A percentile compares a stretch with the other conserved stretches of the same genome.
Evolutionary conservation across 2,329 filamentous ascomycete species (phyloP).

Genomic region (Pseudogymnoascus sp.): DNA sequence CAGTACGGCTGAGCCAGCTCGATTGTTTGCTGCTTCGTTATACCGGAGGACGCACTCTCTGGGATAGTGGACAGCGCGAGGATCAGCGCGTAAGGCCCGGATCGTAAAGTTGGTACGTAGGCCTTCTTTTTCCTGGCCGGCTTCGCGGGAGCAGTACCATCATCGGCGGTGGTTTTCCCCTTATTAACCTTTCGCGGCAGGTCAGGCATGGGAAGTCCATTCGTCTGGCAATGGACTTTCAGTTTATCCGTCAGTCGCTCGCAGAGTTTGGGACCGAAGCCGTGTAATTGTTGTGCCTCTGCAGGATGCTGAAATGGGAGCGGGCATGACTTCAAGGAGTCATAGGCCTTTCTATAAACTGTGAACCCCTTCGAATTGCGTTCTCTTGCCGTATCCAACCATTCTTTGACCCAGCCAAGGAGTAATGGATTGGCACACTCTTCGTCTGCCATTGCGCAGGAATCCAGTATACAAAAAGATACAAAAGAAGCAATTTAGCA

Average conservation of each 20-base stretch:
- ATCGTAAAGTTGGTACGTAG: constrained; percentile 67
- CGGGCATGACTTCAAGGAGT: constrained; percentile 69
- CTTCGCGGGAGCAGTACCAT: constrained; percentile 36
- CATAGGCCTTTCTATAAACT: constrained; percentile 70
- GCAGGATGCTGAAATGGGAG: constrained; percentile 58
- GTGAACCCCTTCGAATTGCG: constrained; percentile 62
- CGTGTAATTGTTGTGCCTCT: constrained; percentile 64
- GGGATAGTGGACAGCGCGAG: constrained; percentile 56
- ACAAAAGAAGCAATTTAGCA: not conserved
- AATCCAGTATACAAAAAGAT: not conserved
- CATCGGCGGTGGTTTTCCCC: constrained; percentile 10
- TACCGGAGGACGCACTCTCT: constrained; percentile 45
- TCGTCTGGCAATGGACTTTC: constrained; percentile 54
- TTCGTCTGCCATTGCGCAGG: not conserved
- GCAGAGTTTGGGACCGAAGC: constrained; percentile 66
- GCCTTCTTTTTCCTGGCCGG: constrained; percentile 52
- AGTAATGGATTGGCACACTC: constrained; percentile 56
- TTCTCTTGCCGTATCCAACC: constrained; percentile 62
- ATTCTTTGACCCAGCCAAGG: constrained; percentile 69
- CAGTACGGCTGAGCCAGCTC: constrained; percentile 63
- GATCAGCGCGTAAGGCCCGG: constrained; percentile 67
- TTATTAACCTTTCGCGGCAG: constrained; percentile 41
- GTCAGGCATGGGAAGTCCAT: constrained; percentile 61
- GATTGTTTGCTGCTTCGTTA: constrained; percentile 64
- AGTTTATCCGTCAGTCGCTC: constrained; percentile 58